Percentiles rank a stretch among this genome's conserved stretches.
These are phyloP conservation scores for Nicotiana tabacum DNA, from an alignment of 257 asterid species.

Conservation along the genomic window DNA sequence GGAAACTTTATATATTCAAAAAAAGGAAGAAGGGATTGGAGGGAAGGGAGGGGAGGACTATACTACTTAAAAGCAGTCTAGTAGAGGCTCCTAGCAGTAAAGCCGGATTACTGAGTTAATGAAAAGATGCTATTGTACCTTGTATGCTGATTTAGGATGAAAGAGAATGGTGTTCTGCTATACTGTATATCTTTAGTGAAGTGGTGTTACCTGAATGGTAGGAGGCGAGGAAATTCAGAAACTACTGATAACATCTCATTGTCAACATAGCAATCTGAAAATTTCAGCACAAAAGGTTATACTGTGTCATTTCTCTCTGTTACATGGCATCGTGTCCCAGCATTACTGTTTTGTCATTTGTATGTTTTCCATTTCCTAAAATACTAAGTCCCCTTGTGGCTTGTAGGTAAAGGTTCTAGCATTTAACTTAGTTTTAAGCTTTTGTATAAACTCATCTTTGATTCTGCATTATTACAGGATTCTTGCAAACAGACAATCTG, in stretches of 20 bases:
- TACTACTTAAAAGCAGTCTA: not conserved
- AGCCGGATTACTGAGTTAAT: not conserved
- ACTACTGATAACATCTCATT: not conserved
- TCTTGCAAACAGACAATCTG: slow-evolving; percentile 95
- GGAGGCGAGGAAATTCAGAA: not conserved
- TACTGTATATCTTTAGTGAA: not conserved
- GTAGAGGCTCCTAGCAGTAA: not conserved
- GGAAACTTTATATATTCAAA: not conserved
- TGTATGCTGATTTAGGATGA: not conserved
- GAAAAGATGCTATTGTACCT: not conserved
- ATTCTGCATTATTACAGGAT: slow-evolving; percentile 43
- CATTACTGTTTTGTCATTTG: not conserved
- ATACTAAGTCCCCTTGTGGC: not conserved
- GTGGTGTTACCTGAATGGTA: slow-evolving; percentile 2
- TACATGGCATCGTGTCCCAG: not conserved
- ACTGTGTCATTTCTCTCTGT: not conserved
- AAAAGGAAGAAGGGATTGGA: not conserved
- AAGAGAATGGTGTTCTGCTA: not conserved
- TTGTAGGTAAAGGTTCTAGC: not conserved
- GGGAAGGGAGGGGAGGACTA: not conserved
- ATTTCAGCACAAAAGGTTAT: not conserved
- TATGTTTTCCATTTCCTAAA: not conserved
- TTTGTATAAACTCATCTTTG: not conserved
- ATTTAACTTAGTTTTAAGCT: not conserved
- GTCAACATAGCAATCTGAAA: not conserved